A percentile compares a stretch with the other conserved stretches of the same genome.
These are phyloP conservation scores for Jamesozyma rosinii DNA, from an alignment of 805 yeast genomes.

Conservation along the genomic window DNA sequence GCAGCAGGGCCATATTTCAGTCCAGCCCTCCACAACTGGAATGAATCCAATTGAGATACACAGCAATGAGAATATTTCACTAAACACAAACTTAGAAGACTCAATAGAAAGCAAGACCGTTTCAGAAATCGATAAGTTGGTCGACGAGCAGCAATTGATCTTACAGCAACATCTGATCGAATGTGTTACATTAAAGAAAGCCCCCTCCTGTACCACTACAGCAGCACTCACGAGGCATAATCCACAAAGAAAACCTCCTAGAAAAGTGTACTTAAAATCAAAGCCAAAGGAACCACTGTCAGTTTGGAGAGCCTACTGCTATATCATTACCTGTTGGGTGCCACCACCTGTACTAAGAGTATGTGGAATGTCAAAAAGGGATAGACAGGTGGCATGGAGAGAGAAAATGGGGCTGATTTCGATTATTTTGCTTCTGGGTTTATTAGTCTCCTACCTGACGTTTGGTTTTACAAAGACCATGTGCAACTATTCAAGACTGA, in stretches of 20 bases:
- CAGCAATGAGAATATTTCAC: neutral
- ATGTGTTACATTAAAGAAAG: neutral
- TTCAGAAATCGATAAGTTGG: neutral
- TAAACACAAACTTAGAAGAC: neutral
- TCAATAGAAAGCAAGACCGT: neutral
- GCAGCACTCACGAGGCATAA: neutral
- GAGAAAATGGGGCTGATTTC: constrained; percentile 84
- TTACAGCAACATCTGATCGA: neutral
- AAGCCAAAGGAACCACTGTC: constrained; percentile 25
- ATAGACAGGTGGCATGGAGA: constrained; percentile 93
- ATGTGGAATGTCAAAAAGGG: constrained; percentile 70
- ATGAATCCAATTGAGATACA: constrained; percentile 40
- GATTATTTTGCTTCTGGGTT: constrained; percentile 63
- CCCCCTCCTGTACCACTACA: neutral
- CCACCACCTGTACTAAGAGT: constrained; percentile 51
- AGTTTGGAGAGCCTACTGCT: constrained; percentile 76
- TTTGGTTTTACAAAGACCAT: constrained; percentile 85
- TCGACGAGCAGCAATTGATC: neutral
- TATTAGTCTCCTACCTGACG: constrained; percentile 73
- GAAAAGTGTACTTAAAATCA: neutral
- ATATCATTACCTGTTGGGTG: constrained; percentile 81
- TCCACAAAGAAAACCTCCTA: neutral
- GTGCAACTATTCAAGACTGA: constrained; percentile 39
- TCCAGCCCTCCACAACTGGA: constrained; percentile 63
- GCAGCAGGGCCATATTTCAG: constrained; percentile 49